These are phyloP conservation scores for Pythium volutum DNA, from an alignment of 352 stramenopile species.

Conservation along the genomic window DNA sequence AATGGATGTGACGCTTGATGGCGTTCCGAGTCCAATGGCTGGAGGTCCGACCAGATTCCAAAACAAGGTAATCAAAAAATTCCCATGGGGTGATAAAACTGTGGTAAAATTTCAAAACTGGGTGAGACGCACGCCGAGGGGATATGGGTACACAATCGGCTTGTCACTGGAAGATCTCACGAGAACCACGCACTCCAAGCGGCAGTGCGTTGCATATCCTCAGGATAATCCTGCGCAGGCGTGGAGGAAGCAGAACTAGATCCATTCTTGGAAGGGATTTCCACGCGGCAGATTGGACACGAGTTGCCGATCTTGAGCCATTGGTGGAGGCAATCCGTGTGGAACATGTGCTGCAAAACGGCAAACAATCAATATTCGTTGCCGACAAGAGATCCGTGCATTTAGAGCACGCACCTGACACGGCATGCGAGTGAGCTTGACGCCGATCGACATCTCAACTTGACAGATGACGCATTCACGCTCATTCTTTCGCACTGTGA, in stretches of 20 bases:
- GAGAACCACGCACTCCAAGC: conserved; percentile 81
- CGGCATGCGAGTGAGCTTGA: conserved; percentile 45
- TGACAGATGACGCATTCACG: conserved; percentile 83
- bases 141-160: conserved; percentile 20
- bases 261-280: conserved; percentile 57
- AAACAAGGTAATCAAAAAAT: conserved; percentile 9
- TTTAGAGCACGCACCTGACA: conserved; percentile 7
- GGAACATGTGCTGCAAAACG: conserved; percentile 67
- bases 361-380: neutral
- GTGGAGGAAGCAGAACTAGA: conserved; percentile 16
- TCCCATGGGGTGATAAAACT: too few relatives aligned
- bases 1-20: conserved; percentile 21
- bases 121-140: neutral
- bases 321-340: conserved; percentile 69
- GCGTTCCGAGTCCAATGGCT: conserved; percentile 24
- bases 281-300: conserved; percentile 77
- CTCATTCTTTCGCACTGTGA: conserved; percentile 61
- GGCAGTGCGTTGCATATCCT: conserved; percentile 49
- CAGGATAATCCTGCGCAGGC: too few relatives aligned
- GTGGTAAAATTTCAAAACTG: conserved; percentile 7
- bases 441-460: conserved; percentile 69
- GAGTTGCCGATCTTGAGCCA: conserved; percentile 85
- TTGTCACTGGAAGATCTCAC: conserved; percentile 18
- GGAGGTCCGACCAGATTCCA: conserved; percentile 7
- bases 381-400: too few relatives aligned